These are phyloP conservation scores for Dacryopinax primogenitus DNA, from an alignment of 768 basidiomycete species.

Conservation along the genomic window DNA sequence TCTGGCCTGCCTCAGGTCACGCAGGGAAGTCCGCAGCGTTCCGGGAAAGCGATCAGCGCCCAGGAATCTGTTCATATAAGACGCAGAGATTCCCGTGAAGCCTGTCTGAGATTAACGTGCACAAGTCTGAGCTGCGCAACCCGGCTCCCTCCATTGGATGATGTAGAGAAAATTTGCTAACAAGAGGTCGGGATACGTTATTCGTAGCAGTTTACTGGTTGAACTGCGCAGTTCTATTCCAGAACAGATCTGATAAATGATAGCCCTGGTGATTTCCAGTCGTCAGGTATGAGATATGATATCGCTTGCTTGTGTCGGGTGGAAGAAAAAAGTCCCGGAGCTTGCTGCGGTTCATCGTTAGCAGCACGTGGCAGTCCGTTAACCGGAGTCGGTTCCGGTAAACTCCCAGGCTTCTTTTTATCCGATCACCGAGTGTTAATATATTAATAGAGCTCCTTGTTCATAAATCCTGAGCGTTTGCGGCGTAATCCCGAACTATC, in stretches of 20 bases:
- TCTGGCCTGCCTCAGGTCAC: not conserved
- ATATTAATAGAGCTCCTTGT: too few relatives aligned
- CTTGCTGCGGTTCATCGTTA: constrained; percentile 1
- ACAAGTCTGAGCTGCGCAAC: not conserved
- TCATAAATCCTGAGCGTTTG: too few relatives aligned
- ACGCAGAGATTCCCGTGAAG: not conserved
- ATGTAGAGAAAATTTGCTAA: not conserved
- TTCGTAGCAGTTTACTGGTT: not conserved
- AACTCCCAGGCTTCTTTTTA: not conserved
- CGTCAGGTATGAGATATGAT: too few relatives aligned
- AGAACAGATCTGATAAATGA: not conserved
- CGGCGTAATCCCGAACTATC: too few relatives aligned
- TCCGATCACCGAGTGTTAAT: not conserved
- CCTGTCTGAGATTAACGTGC: not conserved
- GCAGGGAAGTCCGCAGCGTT: not conserved
- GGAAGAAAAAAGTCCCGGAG: not conserved
- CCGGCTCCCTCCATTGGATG: not conserved
- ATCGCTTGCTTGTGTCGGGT: too few relatives aligned
- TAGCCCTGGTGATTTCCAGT: too few relatives aligned
- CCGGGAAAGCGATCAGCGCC: not conserved
- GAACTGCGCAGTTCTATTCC: not conserved
- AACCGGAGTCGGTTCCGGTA: not conserved
- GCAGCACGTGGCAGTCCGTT: not conserved
- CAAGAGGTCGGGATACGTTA: not conserved
- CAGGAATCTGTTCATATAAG: not conserved